These are phyloP conservation scores for Zizania palustris DNA, from an alignment of 202 grass and related monocot species.

Conservation along the genomic window DNA sequence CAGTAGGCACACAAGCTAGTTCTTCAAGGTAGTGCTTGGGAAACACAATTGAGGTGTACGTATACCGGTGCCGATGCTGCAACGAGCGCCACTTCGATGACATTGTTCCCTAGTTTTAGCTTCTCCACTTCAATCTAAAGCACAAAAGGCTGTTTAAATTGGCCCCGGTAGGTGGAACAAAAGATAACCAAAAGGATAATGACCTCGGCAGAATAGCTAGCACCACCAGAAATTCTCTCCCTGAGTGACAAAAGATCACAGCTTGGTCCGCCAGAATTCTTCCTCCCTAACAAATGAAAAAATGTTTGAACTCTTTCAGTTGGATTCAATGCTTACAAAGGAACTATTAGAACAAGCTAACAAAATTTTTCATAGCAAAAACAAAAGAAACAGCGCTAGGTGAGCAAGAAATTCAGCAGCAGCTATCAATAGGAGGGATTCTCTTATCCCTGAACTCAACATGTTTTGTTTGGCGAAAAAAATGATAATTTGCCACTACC, in stretches of 20 bases:
- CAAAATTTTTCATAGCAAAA: neutral
- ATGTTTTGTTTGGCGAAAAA: too few species aligned
- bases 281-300: neutral
- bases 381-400: neutral
- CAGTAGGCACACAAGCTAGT: slow-evolving; percentile 43
- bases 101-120: slow-evolving; percentile 48
- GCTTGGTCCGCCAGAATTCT: neutral
- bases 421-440: neutral
- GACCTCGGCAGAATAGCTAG: too few species aligned
- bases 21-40: slow-evolving; percentile 67
- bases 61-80: slow-evolving; percentile 84
- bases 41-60: slow-evolving; percentile 86
- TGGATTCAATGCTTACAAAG: neutral
- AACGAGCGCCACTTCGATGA: slow-evolving; percentile 85
- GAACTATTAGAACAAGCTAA: neutral
- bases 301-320: neutral
- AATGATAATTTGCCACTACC: too few species aligned
- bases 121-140: slow-evolving; percentile 36
- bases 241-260: too few species aligned
- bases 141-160: neutral
- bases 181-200: neutral
- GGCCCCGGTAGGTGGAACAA: neutral
- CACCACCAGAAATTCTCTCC: too few species aligned
- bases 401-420: neutral
- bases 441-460: too few species aligned